Base-by-base conservation (phyloP, 1,139 yeast genomes). In the Arxiozyma heterogenica region DNA sequence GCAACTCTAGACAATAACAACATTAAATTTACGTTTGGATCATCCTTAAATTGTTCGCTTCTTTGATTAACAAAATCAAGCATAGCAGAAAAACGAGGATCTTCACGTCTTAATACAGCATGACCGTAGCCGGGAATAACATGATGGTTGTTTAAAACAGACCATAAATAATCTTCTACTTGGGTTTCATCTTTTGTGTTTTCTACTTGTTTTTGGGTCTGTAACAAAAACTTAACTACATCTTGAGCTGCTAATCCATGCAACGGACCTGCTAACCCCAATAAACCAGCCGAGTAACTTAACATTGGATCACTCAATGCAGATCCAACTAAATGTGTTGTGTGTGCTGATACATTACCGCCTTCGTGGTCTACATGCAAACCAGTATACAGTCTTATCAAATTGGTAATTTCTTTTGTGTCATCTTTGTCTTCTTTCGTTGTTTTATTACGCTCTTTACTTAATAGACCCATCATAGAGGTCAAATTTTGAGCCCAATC, bases 181-280 rank as follows among this genome's bases (percentile, higher is more conserved):
- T 86, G 83, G 71, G 79, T 83, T 73, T 81, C 80, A 63, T 89
- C 78, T 76, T 77, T 78, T 68, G 84, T 84, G 66, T 87, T 51
- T 39, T 50, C 48, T 11, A 54, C 50, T 44, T 51, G 48, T 41
- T 51, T 47, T 27, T 82, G 82, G 83, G 90, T 83, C 72, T 84
- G 84, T 73, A 86, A 80, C 70, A 91, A 81, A 86, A 95, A 91
- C 75, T 90, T 90, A 70, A 91, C 83, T 58, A 91, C 98, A 78
- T 91, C 98, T 78, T 91, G 98, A 78, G 91, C 91, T 64, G 98
- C 98, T 75, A 95, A 84, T 62, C 98, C 98, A 75, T 91, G 98
- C 71, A 91, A 82, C 62, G 98, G 98, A 73, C 98, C 98, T 58
- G 98, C 98, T 71, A 91, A 82, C 75, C 98, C 98, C 76, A 88